Base-by-base conservation (phyloP, 2,329 filamentous ascomycete species). In the Blastomyces silverae region DNA sequence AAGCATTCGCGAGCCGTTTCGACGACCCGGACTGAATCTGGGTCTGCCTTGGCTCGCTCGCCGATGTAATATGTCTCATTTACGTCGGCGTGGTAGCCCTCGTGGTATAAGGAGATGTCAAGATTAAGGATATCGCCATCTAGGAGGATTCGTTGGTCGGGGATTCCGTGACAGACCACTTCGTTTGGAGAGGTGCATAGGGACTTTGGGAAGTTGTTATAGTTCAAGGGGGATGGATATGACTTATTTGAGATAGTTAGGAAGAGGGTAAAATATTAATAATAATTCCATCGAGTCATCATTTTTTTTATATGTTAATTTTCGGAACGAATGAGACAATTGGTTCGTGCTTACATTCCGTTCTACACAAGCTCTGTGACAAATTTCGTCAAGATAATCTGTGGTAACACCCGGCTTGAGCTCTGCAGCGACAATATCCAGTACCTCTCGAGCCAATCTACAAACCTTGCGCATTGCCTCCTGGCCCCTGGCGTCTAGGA, bases 51-150 rank as follows among this genome's bases (percentile, higher is more conserved):
- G 56, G 92, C 89, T 71, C 87, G 89, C 70, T 92, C 88, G 61
- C 92, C 92, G 46, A 97, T 87, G 75, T 97, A 97, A 79, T 96
- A 97, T 5, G 92, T 97, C 80, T 96, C 92, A 79, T 97, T 97
- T 62, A 97, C 79, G 74, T 97, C 92, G 65, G 90, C 90, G 74
- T 97, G 92, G 78, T 92, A 96, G 61, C 92, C 92, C 62, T 87
- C 89, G 74, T 96, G 90, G 77, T 92, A 97, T 39, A 97, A 80
- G 0, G 91, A 91, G 2, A 97, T 89, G 71, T 97, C 92, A 67
- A 97, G 90, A 78, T 97, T 97, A 71, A 97, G 80, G 67, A 97
- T 96, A 74, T 97, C 92, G 66, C 92, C 92, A 70, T 97, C 91
- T 64, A 90, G 78, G 2, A 97, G 83, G 7, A 89, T 80, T 65